phyloP scores from a whole-genome alignment of 2,329 filamentous ascomycete species.

The Colletotrichum incanum region DNA sequence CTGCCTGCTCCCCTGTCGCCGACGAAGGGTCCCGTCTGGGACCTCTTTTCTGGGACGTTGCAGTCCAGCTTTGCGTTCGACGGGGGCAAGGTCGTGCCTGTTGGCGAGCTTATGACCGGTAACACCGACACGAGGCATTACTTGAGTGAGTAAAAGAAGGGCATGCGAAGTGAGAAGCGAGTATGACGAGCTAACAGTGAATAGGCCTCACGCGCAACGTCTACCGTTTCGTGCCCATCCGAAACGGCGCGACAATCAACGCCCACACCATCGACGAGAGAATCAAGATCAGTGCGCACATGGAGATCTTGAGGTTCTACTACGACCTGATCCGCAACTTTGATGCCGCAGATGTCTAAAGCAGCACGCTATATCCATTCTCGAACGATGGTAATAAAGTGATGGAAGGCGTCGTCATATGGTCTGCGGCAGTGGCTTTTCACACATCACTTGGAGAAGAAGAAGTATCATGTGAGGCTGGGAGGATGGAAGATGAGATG shows the following conservation, averaged over 20 bases:
- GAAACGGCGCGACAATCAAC: conserved; percentile 18
- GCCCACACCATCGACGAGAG: conserved; percentile 41
- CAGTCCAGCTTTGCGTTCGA: conserved; percentile 38
- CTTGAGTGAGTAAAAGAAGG: conserved; percentile 2
- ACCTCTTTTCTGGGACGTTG: conserved; percentile 37
- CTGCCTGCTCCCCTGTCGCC: conserved; percentile 35
- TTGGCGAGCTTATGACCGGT: conserved; percentile 36
- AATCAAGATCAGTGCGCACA: conserved; percentile 33
- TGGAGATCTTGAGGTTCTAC: conserved; percentile 39
- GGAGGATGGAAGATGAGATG: no score
- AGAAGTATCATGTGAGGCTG: neutral
- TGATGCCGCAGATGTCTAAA: conserved; percentile 22
- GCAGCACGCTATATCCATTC: neutral
- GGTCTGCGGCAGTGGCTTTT: neutral
- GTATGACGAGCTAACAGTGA: neutral
- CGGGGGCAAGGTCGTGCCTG: conserved; percentile 32
- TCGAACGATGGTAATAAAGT: neutral
- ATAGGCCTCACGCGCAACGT: conserved; percentile 29
- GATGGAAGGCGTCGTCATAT: neutral
- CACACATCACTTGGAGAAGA: no score
- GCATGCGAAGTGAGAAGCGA: neutral
- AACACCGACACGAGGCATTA: conserved; percentile 42
- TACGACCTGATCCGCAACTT: conserved; percentile 41
- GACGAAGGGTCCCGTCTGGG: conserved; percentile 31
- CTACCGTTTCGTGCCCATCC: conserved; percentile 37